phyloP scores from a whole-genome alignment of 805 yeast genomes.

The Metschnikowia vanudenii region DNA sequence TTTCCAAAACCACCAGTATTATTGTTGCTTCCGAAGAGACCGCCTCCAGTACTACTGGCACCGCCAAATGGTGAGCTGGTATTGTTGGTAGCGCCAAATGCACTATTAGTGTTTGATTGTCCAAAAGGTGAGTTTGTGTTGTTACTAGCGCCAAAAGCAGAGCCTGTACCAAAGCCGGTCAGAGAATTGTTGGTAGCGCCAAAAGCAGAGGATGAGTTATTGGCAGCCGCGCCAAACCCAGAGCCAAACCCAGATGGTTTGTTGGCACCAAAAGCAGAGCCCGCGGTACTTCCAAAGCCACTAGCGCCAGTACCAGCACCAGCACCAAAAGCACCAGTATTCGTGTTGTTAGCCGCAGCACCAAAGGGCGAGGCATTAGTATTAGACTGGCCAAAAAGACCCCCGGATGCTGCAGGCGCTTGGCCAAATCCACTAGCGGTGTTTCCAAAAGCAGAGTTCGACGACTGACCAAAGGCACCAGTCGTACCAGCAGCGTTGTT shows the following conservation, averaged over 20 bases:
- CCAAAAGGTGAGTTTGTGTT: constrained; percentile 15
- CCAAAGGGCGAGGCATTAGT: constrained; percentile 17
- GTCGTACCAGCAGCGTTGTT: constrained; percentile 2
- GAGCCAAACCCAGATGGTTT: constrained; percentile 23
- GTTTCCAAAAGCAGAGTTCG: neutral
- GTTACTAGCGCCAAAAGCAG: constrained; percentile 17
- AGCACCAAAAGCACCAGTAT: constrained; percentile 14
- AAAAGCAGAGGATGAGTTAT: constrained; percentile 19
- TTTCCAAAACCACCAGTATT: constrained; percentile 15
- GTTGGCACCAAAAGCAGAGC: constrained; percentile 29
- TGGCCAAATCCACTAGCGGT: constrained; percentile 18
- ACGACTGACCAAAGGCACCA: constrained; percentile 31
- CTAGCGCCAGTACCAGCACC: neutral
- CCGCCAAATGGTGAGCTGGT: constrained; percentile 19
- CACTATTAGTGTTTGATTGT: constrained; percentile 17
- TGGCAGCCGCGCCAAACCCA: constrained; percentile 39
- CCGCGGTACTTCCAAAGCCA: constrained; percentile 13
- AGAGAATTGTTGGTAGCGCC: constrained; percentile 29
- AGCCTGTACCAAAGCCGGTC: constrained; percentile 17
- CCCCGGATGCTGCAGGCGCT: constrained; percentile 22
- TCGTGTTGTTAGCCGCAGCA: constrained; percentile 11
- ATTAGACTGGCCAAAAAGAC: constrained; percentile 18
- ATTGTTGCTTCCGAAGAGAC: constrained; percentile 14
- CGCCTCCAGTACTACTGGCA: constrained; percentile 14
- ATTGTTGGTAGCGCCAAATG: constrained; percentile 33